phyloP scores from a whole-genome alignment of 352 stramenopile genomes.

The Phytophthora pini region DNA sequence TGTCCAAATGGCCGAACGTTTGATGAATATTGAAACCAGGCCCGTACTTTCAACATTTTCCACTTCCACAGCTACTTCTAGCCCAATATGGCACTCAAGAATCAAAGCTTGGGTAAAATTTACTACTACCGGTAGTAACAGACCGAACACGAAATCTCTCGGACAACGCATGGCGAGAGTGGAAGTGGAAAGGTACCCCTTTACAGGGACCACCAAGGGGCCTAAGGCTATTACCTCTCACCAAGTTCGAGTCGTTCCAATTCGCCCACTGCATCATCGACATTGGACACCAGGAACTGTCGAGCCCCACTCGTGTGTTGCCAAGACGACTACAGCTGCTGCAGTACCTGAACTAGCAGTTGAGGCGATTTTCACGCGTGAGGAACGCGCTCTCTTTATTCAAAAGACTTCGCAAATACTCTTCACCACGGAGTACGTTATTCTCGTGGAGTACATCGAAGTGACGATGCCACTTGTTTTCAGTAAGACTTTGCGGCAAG shows the following conservation, averaged over 20 bases:
- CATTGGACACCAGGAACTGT: too few relatives aligned
- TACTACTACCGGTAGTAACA: too few relatives aligned
- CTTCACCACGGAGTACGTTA: background rate
- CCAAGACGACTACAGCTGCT: too few relatives aligned
- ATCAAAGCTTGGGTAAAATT: background rate
- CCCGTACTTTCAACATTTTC: background rate
- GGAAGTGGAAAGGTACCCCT: too few relatives aligned
- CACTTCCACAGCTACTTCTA: background rate
- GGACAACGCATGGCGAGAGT: too few relatives aligned
- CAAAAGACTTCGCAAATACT: background rate
- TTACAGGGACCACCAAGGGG: too few relatives aligned
- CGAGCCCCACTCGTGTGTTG: too few relatives aligned
- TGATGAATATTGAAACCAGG: background rate
- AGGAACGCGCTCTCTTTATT: background rate
- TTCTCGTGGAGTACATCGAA: conserved; percentile 1
- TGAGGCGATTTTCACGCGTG: background rate
- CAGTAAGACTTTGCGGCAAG: background rate
- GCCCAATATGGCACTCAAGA: background rate
- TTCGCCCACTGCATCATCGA: background rate
- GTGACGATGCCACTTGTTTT: background rate
- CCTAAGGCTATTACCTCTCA: background rate
- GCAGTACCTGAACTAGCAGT: background rate
- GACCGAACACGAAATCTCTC: too few relatives aligned
- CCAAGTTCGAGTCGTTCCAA: background rate
- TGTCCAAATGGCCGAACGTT: background rate